Base-by-base conservation (phyloP, 495 filamentous ascomycete species). In the Staphylotrichum tortipilum region DNA sequence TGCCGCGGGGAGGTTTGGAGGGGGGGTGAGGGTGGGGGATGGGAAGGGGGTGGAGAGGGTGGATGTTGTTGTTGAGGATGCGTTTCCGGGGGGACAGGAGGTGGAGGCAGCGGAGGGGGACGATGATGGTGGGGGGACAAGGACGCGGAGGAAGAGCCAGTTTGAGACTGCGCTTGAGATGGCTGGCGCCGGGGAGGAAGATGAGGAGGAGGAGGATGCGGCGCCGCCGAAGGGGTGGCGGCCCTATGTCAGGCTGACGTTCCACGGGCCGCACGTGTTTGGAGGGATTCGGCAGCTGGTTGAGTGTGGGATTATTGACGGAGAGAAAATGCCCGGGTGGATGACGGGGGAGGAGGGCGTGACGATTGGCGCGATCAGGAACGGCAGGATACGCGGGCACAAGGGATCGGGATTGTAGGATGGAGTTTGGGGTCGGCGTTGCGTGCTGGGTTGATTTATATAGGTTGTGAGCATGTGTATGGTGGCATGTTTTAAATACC, bases 301-400 rank as follows among this genome's bases (percentile, higher is more conserved):
- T 0, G 89, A 92, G 60, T 55, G 70, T 10, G 88, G 87, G 0
- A 71, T 86, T 12, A 64, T 92, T 11, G 79, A 90, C 56, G 84
- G 85, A 0, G 76, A 79, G 63, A 75, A 69, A 19, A 90, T 94
- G 81, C 88, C 88, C 0, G 85, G 87, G 0, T 95, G 89, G 89
- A 84, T 94, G 82, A 90, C 87, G 1, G 89, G 89, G 1, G 87
- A 94, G 58, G 88, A 86, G 18, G 85, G 80, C 0, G 80, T 94
- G 3, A 90, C 83, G 54, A 66, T 81, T 36, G 86, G 84, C 1
- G 74, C 77, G 34, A 79, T 94, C 1, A 76, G 72, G 45, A 58
- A 74, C 36, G 85, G 87, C 3, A 76, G 75, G 55, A 80, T 80
- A 49, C 61, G 61, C 33, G 77, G 75, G 2, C 60, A 68, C 46